Conservation (phyloP, 352 stramenopile species). For the Globisporangium alternatum region DNA sequence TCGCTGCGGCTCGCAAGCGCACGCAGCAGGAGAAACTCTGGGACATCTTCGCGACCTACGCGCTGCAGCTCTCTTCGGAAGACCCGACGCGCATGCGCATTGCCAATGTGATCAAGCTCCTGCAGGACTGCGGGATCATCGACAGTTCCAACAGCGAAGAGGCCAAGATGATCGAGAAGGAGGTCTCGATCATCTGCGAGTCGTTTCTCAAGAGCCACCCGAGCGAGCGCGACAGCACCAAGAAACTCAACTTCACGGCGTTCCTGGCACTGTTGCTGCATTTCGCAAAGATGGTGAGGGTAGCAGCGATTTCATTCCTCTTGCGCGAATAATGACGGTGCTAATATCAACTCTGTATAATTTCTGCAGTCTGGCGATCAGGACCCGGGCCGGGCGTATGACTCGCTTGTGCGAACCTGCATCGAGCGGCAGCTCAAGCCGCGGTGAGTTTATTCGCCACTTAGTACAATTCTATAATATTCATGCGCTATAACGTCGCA, state of each 20-base stretch:
- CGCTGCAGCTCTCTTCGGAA: conserved; percentile 71
- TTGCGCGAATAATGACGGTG: not conserved
- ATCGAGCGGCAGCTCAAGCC: conserved; percentile 70
- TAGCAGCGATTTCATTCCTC: not conserved
- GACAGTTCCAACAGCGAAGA: conserved; percentile 46
- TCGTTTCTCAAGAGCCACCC: conserved; percentile 59
- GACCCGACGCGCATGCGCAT: conserved; percentile 73
- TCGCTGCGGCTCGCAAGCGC: conserved; percentile 45
- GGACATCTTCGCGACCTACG: conserved; percentile 77
- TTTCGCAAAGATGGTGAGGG: conserved; percentile 62
- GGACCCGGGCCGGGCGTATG: conserved; percentile 47
- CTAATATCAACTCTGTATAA: not conserved
- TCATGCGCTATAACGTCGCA: not conserved
- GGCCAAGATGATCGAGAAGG: conserved; percentile 66
- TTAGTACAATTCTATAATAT: not conserved
- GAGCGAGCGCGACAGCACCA: conserved; percentile 54
- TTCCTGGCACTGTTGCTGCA: conserved; percentile 68
- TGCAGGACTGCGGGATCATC: conserved; percentile 77
- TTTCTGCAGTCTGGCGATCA: conserved; percentile 44
- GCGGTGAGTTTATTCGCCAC: conserved; percentile 15
- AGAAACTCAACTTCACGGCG: conserved; percentile 66
- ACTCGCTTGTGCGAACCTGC: conserved; percentile 61
- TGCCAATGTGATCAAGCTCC: conserved; percentile 62
- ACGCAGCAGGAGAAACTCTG: conserved; percentile 72
- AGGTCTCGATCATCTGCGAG: conserved; percentile 75